Evolutionary conservation across 2,329 filamentous ascomycete species (phyloP), one percentile per base, ranked within the genome.

Genomic region (Hypoxylon sp.): DNA sequence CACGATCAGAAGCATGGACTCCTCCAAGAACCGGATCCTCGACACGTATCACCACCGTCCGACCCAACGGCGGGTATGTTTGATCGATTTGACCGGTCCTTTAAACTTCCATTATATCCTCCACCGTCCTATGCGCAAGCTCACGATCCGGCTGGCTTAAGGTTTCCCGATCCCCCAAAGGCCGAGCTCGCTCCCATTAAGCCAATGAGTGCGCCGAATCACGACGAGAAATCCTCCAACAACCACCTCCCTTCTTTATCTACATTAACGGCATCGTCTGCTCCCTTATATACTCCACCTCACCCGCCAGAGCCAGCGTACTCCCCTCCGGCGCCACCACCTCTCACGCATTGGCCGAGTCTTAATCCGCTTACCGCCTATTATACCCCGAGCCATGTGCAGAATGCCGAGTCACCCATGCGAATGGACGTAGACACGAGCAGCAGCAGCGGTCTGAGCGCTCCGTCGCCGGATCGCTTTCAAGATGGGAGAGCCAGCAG

Each of bases 341-440:
- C 76, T 58, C 49, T 75, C 23, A 75, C 73, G 25, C 79, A 81
- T 65, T 87, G 85, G 85, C 82, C 83, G 21, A 82, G 81, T 65
- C 74, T 85, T 52, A 86, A 86, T 62, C 83, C 84, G 0, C 76
- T 86, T 19, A 83, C 84, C 9, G 79, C 81, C 6, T 87, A 85
- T 70, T 85, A 85, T 69, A 78, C 77, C 1, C 81, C 82, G 2
- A 81, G 81, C 65, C 79, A 84, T 78, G 79, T 76, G 1, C 79
- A 83, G 60, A 73, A 79, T 28, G 77, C 78, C 21, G 82, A 85
- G 38, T 82, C 84, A 30, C 82, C 85, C 3, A 78, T 80, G 67
- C 78, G 79, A 65, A 85, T 85, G 82, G 85, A 87, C 51, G 68
- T 83, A 43, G 85, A 87, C 60, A 73, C 78, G 14, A 65, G 61